Percentiles rank a stretch among this genome's conserved stretches.
Evolutionary conservation across 345 rosid species (phyloP).

Genomic region (Lepidium didymum): DNA sequence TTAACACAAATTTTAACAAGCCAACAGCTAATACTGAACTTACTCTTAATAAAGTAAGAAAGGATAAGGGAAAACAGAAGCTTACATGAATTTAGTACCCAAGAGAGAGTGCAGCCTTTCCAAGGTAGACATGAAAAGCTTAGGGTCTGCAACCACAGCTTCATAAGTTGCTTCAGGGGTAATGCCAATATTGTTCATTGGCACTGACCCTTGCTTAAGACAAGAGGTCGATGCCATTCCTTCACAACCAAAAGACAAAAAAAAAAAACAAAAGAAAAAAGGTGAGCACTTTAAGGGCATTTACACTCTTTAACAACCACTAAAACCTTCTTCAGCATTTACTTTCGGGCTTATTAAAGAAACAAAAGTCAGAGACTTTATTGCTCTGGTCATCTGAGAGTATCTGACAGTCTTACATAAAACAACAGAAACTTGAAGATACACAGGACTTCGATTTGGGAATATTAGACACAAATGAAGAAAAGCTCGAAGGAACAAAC

Average conservation of each 20-base stretch:
- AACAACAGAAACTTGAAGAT: conserved; percentile 11
- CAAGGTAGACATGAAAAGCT: conserved; percentile 62
- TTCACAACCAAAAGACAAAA: conserved; percentile 17
- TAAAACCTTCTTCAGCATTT: conserved; percentile 20
- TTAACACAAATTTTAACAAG: not conserved
- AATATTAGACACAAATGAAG: not conserved
- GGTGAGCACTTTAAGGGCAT: conserved; percentile 11
- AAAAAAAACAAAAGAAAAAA: not conserved
- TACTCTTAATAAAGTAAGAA: not conserved
- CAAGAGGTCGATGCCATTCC: conserved; percentile 84
- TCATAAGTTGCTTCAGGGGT: conserved; percentile 64
- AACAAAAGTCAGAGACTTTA: conserved; percentile 21
- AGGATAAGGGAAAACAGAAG: not conserved
- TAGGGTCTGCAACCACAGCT: conserved; percentile 49
- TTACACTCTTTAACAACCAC: conserved; percentile 14
- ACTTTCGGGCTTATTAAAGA: conserved; percentile 13
- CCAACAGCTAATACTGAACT: conserved; percentile 2
- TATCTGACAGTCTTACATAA: not conserved
- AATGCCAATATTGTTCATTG: conserved; percentile 49
- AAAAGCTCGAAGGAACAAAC: not conserved
- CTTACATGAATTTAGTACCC: conserved; percentile 93
- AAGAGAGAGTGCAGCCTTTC: conserved; percentile 70
- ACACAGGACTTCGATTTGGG: not conserved
- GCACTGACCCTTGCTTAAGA: conserved; percentile 48
- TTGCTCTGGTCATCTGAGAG: conserved; percentile 2